A percentile compares a stretch with the other conserved stretches of the same genome.
These are phyloP conservation scores for Nymphaea thermarum DNA, from an alignment of 164 flowering plant species.

Conservation along the genomic window DNA sequence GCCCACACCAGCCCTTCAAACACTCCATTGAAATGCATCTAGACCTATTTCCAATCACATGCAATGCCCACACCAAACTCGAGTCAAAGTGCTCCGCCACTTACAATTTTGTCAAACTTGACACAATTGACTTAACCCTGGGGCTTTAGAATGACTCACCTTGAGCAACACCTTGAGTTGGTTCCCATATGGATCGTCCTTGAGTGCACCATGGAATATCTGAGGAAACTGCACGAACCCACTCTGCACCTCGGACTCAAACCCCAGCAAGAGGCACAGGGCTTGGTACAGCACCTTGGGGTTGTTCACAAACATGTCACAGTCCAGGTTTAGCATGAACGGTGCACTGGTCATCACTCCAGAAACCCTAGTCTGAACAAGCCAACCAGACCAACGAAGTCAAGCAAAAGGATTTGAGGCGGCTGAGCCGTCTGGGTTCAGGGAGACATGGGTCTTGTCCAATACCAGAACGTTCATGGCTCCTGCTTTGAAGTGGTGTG, in stretches of 20 bases:
- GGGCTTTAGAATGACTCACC: neutral
- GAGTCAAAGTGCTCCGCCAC: no score
- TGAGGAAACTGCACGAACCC: slow-evolving; percentile 53
- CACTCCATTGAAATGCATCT: no score
- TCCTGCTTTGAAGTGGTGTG: slow-evolving; percentile 61
- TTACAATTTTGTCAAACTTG: no score
- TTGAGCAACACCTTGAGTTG: slow-evolving; percentile 3
- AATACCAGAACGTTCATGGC: slow-evolving; percentile 64
- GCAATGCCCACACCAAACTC: no score
- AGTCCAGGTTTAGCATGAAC: slow-evolving; percentile 60
- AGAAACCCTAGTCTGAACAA: slow-evolving; percentile 41
- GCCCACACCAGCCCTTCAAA: no score
- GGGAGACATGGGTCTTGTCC: neutral
- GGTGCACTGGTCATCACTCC: slow-evolving; percentile 72
- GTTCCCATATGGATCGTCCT: slow-evolving; percentile 43
- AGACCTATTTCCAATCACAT: no score
- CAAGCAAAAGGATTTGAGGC: neutral
- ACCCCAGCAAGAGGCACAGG: slow-evolving; percentile 38
- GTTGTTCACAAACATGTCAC: slow-evolving; percentile 59
- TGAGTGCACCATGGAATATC: slow-evolving; percentile 23
- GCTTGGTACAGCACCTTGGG: slow-evolving; percentile 36
- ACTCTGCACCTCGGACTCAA: slow-evolving; percentile 14
- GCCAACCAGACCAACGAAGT: neutral
- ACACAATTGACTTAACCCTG: no score
- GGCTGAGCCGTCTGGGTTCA: neutral